Conservation (phyloP, 768 basidiomycete genomes). For the Amanita pseudoporphyria region DNA sequence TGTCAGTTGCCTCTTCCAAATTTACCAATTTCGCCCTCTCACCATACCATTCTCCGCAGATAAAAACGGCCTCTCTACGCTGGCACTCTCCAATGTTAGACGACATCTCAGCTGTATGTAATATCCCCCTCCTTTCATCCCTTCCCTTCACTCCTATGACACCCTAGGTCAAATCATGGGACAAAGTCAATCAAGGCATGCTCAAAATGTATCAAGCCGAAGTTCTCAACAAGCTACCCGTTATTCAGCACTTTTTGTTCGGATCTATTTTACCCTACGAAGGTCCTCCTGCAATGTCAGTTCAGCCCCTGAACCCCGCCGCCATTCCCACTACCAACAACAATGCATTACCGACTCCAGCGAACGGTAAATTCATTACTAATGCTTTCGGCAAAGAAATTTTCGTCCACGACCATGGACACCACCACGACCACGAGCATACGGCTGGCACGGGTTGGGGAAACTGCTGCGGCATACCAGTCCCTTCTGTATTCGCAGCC, state of each 20-base stretch:
- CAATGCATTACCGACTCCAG: neutral
- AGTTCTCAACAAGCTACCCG: constrained; percentile 90
- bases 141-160: neutral
- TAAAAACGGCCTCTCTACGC: constrained; percentile 89
- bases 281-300: constrained; percentile 35
- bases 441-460: constrained; percentile 58
- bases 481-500: constrained; percentile 77
- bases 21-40: neutral
- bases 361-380: constrained; percentile 17
- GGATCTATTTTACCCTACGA: constrained; percentile 70
- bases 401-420: constrained; percentile 25
- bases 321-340: neutral
- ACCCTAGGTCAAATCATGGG: constrained; percentile 78
- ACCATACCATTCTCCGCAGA: constrained; percentile 31
- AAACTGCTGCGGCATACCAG: constrained; percentile 85
- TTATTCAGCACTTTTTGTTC: constrained; percentile 94
- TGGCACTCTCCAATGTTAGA: constrained; percentile 99
- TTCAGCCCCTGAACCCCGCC: neutral
- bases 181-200: constrained; percentile 95
- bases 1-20: constrained; percentile 30
- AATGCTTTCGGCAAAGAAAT: constrained; percentile 42
- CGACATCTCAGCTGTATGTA: constrained; percentile 77
- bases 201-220: constrained; percentile 97
- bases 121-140: constrained; percentile 5
- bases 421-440: constrained; percentile 15